Evolutionary conservation across 2,329 filamentous ascomycete species (phyloP).

Genomic region (Aplosporella prunicola): DNA sequence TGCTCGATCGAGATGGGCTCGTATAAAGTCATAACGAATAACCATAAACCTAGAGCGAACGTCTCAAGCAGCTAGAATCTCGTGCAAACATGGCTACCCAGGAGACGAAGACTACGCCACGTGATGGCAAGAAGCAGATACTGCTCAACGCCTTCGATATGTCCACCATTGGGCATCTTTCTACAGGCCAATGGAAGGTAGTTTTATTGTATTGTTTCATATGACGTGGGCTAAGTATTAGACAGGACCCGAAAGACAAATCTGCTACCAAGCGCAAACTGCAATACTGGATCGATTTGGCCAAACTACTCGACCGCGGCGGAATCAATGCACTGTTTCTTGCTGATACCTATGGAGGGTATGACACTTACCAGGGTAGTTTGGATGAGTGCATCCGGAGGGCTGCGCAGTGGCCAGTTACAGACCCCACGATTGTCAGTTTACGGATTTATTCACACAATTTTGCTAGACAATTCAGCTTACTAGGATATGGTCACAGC

Average conservation of each 20-base stretch:
- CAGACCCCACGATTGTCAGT: slow-evolving; percentile 53
- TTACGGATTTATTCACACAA: background rate
- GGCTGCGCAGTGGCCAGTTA: slow-evolving; percentile 56
- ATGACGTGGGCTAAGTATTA: no score
- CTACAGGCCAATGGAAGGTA: slow-evolving; percentile 59
- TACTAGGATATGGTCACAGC: slow-evolving; percentile 26
- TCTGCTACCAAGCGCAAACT: slow-evolving; percentile 52
- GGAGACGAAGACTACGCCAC: no score
- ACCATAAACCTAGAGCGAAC: no score
- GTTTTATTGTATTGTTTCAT: background rate
- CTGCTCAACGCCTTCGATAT: slow-evolving; percentile 58
- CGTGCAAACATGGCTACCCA: no score
- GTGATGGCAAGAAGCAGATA: slow-evolving; percentile 51
- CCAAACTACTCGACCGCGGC: slow-evolving; percentile 51
- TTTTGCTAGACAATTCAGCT: background rate
- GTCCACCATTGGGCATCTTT: slow-evolving; percentile 55
- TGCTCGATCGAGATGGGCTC: no score
- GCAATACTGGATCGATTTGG: slow-evolving; percentile 55
- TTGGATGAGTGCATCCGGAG: slow-evolving; percentile 52
- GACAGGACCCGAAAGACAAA: slow-evolving; percentile 50
- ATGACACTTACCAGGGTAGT: slow-evolving; percentile 53
- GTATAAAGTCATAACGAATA: no score
- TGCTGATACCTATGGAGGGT: slow-evolving; percentile 56
- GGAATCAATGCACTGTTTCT: slow-evolving; percentile 57
- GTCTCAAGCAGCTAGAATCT: no score